These are phyloP conservation scores for Trichomonas gallinae DNA, from an alignment of 208 protist species.

Conservation along the genomic window DNA sequence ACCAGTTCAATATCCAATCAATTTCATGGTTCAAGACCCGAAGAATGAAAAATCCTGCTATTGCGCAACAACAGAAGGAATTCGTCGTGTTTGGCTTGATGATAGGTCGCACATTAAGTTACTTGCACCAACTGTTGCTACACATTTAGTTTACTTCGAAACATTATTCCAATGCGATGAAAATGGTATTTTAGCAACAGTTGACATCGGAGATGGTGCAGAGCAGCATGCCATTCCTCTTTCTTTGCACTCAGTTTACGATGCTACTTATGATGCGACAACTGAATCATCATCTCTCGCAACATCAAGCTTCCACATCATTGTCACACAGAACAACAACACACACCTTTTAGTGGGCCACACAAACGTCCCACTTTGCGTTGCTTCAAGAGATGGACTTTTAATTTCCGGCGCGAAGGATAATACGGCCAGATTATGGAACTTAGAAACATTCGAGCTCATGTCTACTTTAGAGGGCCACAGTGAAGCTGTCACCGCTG, in stretches of 20 bases:
- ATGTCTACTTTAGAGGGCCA: conserved; percentile 5
- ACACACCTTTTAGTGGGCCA: not conserved
- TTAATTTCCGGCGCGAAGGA: not conserved
- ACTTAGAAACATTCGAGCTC: not conserved
- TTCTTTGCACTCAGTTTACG: not conserved
- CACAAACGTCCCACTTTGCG: not conserved
- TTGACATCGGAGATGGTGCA: not conserved
- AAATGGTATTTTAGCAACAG: not conserved
- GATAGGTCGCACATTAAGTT: not conserved
- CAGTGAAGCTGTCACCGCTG: conserved; percentile 3
- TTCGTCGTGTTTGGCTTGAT: not conserved
- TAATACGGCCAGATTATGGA: not conserved
- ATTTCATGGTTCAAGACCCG: not conserved
- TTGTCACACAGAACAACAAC: not conserved
- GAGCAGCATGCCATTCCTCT: not conserved
- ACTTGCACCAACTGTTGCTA: not conserved
- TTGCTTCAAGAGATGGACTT: not conserved
- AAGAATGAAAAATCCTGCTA: not conserved
- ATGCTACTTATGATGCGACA: not conserved
- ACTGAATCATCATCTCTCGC: not conserved
- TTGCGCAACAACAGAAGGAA: not conserved
- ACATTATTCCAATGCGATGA: not conserved
- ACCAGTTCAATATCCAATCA: not conserved
- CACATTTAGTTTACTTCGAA: conserved; percentile 9
- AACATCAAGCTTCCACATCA: not conserved